Percentiles rank a stretch among this genome's conserved stretches.
These are phyloP conservation scores for Microdochium paspali DNA, from an alignment of 2,329 filamentous ascomycete genomes.

Conservation along the genomic window DNA sequence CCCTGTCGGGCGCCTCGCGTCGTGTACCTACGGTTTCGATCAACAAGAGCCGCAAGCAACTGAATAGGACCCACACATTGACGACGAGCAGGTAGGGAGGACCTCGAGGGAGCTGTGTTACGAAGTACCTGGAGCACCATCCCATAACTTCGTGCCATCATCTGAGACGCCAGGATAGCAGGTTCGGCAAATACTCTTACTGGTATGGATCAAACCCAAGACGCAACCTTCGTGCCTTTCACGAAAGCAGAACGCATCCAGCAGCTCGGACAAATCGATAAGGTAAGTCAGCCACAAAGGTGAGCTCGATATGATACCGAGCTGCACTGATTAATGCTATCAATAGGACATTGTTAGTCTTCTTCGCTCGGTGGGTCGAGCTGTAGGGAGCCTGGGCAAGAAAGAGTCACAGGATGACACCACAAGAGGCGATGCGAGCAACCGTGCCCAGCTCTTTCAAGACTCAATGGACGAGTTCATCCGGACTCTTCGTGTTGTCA, in stretches of 20 bases:
- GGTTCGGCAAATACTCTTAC: not conserved
- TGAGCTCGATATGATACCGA: conserved; percentile 13
- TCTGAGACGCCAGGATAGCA: no score
- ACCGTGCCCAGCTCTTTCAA: conserved; percentile 48
- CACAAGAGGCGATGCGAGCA: conserved; percentile 28
- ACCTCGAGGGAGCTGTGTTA: no score
- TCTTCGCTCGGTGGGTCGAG: conserved; percentile 48
- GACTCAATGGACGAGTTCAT: conserved; percentile 59
- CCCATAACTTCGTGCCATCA: no score
- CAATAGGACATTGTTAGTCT: conserved; percentile 28
- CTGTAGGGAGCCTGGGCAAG: conserved; percentile 54
- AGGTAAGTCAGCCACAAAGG: conserved; percentile 48
- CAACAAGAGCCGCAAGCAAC: no score
- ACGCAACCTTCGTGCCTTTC: conserved; percentile 40
- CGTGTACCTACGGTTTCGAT: no score
- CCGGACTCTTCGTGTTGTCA: conserved; percentile 61
- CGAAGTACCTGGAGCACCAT: no score
- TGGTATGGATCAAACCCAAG: conserved; percentile 2
- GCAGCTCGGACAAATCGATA: conserved; percentile 72
- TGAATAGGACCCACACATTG: no score
- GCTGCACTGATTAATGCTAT: not conserved
- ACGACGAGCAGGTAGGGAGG: no score
- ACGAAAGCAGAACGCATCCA: conserved; percentile 69
- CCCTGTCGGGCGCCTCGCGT: no score
- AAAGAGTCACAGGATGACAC: conserved; percentile 19